phyloP scores from a whole-genome alignment of 2,329 filamentous ascomycete genomes.

The Botrytis fabae region DNA sequence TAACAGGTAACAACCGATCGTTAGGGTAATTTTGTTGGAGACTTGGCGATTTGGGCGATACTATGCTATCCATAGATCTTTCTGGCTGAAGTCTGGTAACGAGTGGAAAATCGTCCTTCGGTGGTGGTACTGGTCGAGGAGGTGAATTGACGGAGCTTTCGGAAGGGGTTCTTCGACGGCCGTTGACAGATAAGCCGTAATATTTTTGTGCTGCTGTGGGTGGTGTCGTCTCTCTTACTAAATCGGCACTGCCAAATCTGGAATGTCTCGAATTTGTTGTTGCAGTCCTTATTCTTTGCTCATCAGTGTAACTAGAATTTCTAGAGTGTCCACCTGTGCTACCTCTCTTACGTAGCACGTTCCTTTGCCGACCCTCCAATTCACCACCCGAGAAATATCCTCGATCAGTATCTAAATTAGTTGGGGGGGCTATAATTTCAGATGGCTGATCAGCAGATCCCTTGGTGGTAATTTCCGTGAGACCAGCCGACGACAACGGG shows the following conservation, averaged over 20 bases:
- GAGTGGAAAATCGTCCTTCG: conserved; percentile 57
- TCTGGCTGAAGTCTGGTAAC: conserved; percentile 60
- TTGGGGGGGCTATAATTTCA: conserved; percentile 34
- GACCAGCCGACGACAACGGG: conserved; percentile 15
- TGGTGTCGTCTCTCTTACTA: conserved; percentile 60
- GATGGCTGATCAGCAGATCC: conserved; percentile 39
- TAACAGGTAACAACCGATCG: conserved; percentile 55
- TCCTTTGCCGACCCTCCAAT: conserved; percentile 71
- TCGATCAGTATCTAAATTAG: conserved; percentile 66
- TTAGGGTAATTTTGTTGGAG: conserved; percentile 44
- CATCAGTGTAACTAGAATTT: conserved; percentile 75
- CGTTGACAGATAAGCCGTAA: conserved; percentile 51
- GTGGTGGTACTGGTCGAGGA: conserved; percentile 59
- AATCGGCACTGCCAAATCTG: conserved; percentile 76
- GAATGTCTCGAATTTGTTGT: conserved; percentile 71
- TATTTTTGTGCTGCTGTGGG: conserved; percentile 72
- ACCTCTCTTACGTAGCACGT: conserved; percentile 77
- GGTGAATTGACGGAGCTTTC: conserved; percentile 58
- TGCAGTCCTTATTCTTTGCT: conserved; percentile 66
- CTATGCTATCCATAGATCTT: conserved; percentile 27
- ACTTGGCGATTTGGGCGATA: conserved; percentile 46
- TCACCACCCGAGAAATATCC: conserved; percentile 95
- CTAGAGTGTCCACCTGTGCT: conserved; percentile 62
- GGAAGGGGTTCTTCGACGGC: conserved; percentile 43
- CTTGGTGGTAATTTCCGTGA: conserved; percentile 33